Conservation (phyloP, 2,329 filamentous ascomycete genomes). For the Aphanocladium album region DNA sequence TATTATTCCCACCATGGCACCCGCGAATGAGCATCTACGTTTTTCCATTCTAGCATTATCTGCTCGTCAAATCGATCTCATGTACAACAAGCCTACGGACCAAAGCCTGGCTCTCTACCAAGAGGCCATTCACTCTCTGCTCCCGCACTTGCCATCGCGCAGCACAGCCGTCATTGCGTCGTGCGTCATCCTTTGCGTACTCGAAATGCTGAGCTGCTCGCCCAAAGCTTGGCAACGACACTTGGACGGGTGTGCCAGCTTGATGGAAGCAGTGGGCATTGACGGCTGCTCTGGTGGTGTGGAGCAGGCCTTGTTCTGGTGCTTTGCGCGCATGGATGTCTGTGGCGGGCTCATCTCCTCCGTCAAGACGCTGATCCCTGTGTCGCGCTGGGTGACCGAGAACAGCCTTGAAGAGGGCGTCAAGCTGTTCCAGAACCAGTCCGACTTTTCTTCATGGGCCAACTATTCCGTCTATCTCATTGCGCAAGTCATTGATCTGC, state of each 20-base stretch:
- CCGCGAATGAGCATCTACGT: conserved; percentile 37
- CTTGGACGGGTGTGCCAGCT: conserved; percentile 46
- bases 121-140: conserved; percentile 44
- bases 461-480: conserved; percentile 46
- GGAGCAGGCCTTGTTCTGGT: conserved; percentile 49
- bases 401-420: conserved; percentile 26
- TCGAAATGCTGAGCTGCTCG: conserved; percentile 48
- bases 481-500: conserved; percentile 38
- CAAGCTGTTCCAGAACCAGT: conserved; percentile 29
- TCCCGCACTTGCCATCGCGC: conserved; percentile 42
- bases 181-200: conserved; percentile 48
- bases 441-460: conserved; percentile 42
- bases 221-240: conserved; percentile 47
- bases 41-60: conserved; percentile 48
- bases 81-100: conserved; percentile 29
- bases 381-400: conserved; percentile 39
- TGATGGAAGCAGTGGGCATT: conserved; percentile 45
- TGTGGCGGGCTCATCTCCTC: conserved; percentile 49
- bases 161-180: conserved; percentile 47
- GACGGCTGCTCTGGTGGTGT: conserved; percentile 46
- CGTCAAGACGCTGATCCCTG: conserved; percentile 44
- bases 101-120: conserved; percentile 44
- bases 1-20: conserved; percentile 42
- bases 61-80: conserved; percentile 42
- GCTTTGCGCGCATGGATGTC: conserved; percentile 50